These are phyloP conservation scores for Phylloporus sp. DNA, from an alignment of 768 basidiomycete species.

Conservation along the genomic window DNA sequence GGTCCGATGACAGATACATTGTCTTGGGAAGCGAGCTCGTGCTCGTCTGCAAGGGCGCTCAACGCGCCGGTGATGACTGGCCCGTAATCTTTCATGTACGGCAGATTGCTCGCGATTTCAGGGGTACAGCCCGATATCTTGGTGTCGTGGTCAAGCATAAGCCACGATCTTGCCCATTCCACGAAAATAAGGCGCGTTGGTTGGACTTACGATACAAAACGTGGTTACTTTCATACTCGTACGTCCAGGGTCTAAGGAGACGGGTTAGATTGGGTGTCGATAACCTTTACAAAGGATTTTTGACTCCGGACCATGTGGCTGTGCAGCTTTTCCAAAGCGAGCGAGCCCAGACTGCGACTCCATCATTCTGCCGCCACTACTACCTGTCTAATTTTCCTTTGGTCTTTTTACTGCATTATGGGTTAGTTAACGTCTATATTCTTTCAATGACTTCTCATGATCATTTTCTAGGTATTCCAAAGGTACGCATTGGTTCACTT, in stretches of 20 bases:
- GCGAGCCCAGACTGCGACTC: neutral
- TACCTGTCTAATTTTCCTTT: constrained; percentile 6
- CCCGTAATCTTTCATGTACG: neutral
- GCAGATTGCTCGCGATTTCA: neutral
- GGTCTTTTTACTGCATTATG: constrained; percentile 14
- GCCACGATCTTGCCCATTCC: neutral
- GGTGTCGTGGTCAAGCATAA: too few species aligned
- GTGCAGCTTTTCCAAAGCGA: constrained; percentile 1
- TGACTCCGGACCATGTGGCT: constrained; percentile 12
- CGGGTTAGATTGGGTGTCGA: too few species aligned
- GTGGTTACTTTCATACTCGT: neutral
- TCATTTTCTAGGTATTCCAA: constrained; percentile 49
- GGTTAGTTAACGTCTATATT: constrained; percentile 11
- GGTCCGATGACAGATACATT: neutral
- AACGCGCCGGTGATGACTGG: neutral
- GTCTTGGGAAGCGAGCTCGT: neutral
- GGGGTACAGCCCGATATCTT: neutral
- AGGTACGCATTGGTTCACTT: constrained; percentile 39
- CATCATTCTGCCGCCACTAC: neutral
- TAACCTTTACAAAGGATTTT: too few species aligned
- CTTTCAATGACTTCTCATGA: neutral
- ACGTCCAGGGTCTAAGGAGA: too few species aligned
- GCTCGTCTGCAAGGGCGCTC: neutral
- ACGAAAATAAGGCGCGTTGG: neutral
- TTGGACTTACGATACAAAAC: neutral